Evolutionary conservation across 2,329 filamentous ascomycete species (phyloP).

Genomic region (Venturia effusa): DNA sequence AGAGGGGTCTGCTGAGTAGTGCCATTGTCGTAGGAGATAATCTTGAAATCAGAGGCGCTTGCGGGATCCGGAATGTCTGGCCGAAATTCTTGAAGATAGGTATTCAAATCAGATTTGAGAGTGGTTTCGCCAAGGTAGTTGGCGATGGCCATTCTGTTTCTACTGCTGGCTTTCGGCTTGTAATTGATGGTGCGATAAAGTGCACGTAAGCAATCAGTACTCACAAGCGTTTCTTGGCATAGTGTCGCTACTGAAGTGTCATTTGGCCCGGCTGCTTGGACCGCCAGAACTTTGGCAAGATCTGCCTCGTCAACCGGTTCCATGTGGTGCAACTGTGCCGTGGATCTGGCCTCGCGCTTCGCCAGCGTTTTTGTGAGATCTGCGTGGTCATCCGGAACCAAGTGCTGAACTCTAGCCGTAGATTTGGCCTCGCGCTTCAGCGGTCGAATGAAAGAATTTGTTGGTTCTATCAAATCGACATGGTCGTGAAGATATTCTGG

Average conservation of each 20-base stretch:
- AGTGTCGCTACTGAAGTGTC: neutral
- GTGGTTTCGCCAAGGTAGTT: constrained; percentile 7
- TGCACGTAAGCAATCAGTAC: constrained; percentile 4
- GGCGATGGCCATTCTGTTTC: constrained; percentile 9
- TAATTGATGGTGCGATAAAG: constrained; percentile 10
- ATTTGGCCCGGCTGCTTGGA: neutral
- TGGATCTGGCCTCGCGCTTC: constrained; percentile 15
- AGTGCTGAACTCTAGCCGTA: neutral
- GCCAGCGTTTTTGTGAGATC: neutral
- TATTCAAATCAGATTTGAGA: neutral
- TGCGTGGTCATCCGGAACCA: constrained; percentile 12
- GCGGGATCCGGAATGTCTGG: constrained; percentile 12
- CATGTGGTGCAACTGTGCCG: neutral
- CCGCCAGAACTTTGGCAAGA: neutral
- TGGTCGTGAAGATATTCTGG: constrained; percentile 47
- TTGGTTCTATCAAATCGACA: constrained; percentile 50
- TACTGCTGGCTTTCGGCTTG: constrained; percentile 3
- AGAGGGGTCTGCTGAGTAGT: constrained; percentile 8
- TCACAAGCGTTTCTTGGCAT: constrained; percentile 7
- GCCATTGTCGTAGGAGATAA: constrained; percentile 12
- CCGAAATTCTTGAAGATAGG: constrained; percentile 3
- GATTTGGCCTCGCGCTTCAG: constrained; percentile 15
- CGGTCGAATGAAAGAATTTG: constrained; percentile 44
- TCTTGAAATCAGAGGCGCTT: neutral
- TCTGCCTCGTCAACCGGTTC: constrained; percentile 11